These are phyloP conservation scores for Gamsiella multidivaricata DNA, from an alignment of 192 early-diverging fungal genomes.

Conservation along the genomic window DNA sequence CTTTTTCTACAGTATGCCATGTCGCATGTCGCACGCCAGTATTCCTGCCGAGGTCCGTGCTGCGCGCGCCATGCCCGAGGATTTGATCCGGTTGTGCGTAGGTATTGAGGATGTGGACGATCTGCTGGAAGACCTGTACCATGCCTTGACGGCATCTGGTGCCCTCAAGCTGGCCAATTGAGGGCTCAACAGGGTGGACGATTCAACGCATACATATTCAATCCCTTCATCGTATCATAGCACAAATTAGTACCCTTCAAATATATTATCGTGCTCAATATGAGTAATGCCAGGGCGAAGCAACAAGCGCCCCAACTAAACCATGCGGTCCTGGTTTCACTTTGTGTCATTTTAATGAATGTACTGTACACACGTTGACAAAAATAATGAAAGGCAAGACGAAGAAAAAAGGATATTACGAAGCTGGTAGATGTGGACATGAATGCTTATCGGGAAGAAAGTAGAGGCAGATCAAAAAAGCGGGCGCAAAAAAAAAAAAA, in stretches of 20 bases:
- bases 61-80: conserved; percentile 92
- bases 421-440: background rate
- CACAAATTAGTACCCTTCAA: background rate
- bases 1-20: conserved; percentile 83
- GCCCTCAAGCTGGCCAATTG: conserved; percentile 53
- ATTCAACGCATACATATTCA: background rate
- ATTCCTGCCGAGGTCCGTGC: conserved; percentile 92
- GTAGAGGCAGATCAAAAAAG: background rate
- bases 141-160: conserved; percentile 75
- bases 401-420: background rate
- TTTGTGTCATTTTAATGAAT: background rate
- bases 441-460: no score
- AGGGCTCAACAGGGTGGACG: no score
- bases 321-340: no score
- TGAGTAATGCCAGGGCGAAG: background rate
- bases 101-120: conserved; percentile 97
- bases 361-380: background rate
- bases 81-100: conserved; percentile 94
- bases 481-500: background rate
- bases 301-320: no score
- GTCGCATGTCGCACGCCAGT: conserved; percentile 96
- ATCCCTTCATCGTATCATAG: background rate
- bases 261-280: background rate
- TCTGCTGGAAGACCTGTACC: conserved; percentile 86
- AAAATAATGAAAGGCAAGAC: background rate